Evolutionary conservation across 1,284 basidiomycete species (phyloP), one percentile per base, ranked within the genome.

Genomic region (Bondarzewia mesenterica): DNA sequence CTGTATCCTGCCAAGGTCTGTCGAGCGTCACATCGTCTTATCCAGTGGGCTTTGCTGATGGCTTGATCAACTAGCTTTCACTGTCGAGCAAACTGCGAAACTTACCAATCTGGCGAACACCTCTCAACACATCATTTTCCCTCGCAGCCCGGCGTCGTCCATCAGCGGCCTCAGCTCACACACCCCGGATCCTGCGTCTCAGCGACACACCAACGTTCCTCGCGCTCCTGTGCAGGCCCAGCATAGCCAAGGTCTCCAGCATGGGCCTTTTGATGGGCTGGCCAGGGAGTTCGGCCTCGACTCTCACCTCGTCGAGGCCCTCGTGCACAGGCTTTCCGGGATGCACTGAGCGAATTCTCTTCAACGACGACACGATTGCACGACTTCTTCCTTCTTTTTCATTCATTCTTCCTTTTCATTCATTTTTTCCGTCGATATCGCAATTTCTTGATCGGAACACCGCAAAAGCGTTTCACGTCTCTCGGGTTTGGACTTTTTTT

Each of bases 221-320:
- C 49, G 18, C 42, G 41, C 22, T 25, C 23, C 41, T n/a, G 39
- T 48, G 42, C 47, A 49, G 43, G 40, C 42, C 12, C 26, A 38
- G 16, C 29, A 22, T 16, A 21, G 37, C 32, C 44, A 47, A 7
- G 37, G 5, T 42, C 41, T 40, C 47, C 10, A 18, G 50, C 45
- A 36, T 26, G 49, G 55, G 57, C 44, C 67, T 59, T 32, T 76
- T 45, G 69, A 68, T 39, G 71, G 74, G 26, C 70, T 88, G 18
- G 85, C 85, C 21, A 73, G 73, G 54, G 85, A 88, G 61, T 88
- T 87, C 53, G 82, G 82, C 21, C 72, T 88, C 20, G 78, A 85
- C 50, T 70, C 85, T 23, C 71, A 79, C 39, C 61, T 88, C 26
- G 77, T 88, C 42, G 75, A 85, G 54, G 82, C 81, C 2, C 71